Conservation (phyloP, 2,329 filamentous ascomycete species). For the Epichloe gansuensis region DNA sequence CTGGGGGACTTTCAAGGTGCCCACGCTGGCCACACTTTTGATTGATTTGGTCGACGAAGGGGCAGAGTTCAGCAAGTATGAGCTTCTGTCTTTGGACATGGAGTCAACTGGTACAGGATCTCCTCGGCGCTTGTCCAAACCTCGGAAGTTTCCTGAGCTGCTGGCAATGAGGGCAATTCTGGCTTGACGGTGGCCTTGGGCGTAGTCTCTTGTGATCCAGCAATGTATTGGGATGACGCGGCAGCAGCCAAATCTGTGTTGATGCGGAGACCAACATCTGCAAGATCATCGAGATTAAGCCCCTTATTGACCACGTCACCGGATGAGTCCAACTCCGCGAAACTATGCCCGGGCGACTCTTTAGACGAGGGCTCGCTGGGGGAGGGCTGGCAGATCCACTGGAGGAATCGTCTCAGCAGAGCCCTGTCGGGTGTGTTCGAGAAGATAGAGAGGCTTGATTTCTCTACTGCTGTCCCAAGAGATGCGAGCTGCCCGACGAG, state of each 20-base stretch:
- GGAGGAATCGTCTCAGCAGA: slow-evolving; percentile 20
- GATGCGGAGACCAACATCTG: slow-evolving; percentile 23
- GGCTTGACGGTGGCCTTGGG: slow-evolving; percentile 45
- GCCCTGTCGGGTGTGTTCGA: slow-evolving; percentile 47
- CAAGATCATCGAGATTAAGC: slow-evolving; percentile 10
- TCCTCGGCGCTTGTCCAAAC: slow-evolving; percentile 11
- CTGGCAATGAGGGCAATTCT: slow-evolving; percentile 14
- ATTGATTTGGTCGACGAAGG: slow-evolving; percentile 21
- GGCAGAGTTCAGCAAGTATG: slow-evolving; percentile 28
- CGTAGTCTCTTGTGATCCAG: slow-evolving; percentile 55
- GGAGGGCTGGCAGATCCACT: slow-evolving; percentile 35
- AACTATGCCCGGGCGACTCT: slow-evolving; percentile 22
- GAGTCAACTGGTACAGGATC: slow-evolving; percentile 28
- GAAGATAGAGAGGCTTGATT: slow-evolving; percentile 70
- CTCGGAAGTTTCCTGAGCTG: slow-evolving; percentile 4
- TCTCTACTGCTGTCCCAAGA: slow-evolving; percentile 56
- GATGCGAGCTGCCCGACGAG: slow-evolving; percentile 33
- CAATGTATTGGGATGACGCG: slow-evolving; percentile 29
- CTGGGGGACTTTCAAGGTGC: slow-evolving; percentile 12
- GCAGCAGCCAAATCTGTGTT: slow-evolving; percentile 25
- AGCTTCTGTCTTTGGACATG: slow-evolving; percentile 30
- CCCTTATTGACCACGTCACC: slow-evolving; percentile 17
- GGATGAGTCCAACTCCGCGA: slow-evolving; percentile 14
- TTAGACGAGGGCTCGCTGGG: slow-evolving; percentile 17
- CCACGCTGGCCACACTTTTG: slow-evolving; percentile 14